Percentiles rank a stretch among this genome's conserved stretches.
phyloP scores from a whole-genome alignment of 257 asterid species.

The Solanum ossicruentum region DNA sequence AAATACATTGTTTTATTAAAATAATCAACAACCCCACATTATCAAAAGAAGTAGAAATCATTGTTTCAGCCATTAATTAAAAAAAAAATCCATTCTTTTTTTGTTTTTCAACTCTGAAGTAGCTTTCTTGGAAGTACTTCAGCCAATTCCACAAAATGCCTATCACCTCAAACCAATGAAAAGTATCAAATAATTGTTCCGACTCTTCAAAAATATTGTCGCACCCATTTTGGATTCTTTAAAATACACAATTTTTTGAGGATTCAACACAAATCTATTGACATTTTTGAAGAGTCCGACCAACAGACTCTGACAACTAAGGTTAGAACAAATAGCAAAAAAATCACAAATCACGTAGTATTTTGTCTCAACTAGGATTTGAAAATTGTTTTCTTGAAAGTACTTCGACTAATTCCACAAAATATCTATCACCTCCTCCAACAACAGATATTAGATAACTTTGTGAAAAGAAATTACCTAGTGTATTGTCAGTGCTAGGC shows the following conservation, averaged over 20 bases:
- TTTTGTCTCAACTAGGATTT: neutral
- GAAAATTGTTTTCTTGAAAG: neutral
- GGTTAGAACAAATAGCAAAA: neutral
- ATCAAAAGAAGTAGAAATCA: conserved; percentile 55
- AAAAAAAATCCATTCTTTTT: neutral
- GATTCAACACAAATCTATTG: no score
- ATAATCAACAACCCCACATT: conserved; percentile 27
- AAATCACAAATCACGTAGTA: neutral
- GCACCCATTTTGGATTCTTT: no score
- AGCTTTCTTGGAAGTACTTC: conserved; percentile 2
- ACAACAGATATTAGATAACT: neutral
- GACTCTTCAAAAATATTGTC: no score
- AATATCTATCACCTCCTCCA: neutral
- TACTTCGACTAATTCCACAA: neutral
- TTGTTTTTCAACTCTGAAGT: neutral
- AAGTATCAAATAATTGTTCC: neutral
- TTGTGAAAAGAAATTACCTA: neutral
- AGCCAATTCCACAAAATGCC: neutral
- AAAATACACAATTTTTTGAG: no score
- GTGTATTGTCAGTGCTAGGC: neutral
- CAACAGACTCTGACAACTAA: neutral
- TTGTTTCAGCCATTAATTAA: neutral
- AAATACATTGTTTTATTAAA: conserved; percentile 2
- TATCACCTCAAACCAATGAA: neutral
- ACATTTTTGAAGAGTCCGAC: no score